Conservation (phyloP, 1,139 yeast genomes). For the Pneumocystis carinii region DNA sequence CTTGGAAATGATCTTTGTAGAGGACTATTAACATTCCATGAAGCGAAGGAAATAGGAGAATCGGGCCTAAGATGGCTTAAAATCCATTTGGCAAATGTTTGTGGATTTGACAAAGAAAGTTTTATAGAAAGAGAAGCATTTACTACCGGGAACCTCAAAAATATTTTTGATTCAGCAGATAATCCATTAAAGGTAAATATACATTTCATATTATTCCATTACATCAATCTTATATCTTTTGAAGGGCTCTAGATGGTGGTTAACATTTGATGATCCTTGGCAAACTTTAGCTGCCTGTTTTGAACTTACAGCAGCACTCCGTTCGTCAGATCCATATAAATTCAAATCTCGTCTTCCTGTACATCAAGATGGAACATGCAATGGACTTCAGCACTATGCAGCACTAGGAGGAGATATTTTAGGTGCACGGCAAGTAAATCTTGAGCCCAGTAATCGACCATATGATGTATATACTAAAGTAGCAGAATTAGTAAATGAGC, state of each 20-base stretch:
- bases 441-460: conserved; percentile 69
- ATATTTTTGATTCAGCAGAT: conserved; percentile 50
- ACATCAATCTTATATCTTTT: background rate
- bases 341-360: conserved; percentile 73
- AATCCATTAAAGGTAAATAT: conserved; percentile 38
- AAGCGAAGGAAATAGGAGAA: conserved; percentile 63
- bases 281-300: conserved; percentile 78
- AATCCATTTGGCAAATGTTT: conserved; percentile 75
- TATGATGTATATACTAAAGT: conserved; percentile 85
- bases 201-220: background rate
- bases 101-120: conserved; percentile 75
- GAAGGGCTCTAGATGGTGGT: conserved; percentile 58
- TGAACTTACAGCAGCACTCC: conserved; percentile 60
- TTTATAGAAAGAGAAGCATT: conserved; percentile 59
- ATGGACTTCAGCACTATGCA: conserved; percentile 94
- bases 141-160: conserved; percentile 51
- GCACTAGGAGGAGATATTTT: conserved; percentile 92
- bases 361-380: conserved; percentile 96
- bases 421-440: conserved; percentile 86
- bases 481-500: conserved; percentile 46
- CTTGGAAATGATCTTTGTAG: conserved; percentile 85
- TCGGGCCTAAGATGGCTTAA: conserved; percentile 76
- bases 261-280: conserved; percentile 84
- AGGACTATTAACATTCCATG: conserved; percentile 75
- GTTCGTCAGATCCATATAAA: conserved; percentile 57